Evolutionary conservation across 345 rosid genomes (phyloP).

Genomic region (Sonneratia caseolaris): DNA sequence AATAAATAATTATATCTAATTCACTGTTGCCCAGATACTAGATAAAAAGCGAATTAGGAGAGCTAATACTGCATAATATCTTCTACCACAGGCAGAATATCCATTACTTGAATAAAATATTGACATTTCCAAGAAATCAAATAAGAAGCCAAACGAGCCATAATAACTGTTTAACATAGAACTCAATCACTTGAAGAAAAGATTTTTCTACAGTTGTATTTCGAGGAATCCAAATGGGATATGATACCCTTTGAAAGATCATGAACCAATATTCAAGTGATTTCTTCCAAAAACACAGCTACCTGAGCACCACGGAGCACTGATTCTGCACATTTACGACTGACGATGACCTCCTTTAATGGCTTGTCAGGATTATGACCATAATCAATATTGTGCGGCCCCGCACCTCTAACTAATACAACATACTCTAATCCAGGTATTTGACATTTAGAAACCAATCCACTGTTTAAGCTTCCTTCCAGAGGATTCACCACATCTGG

Average conservation of each 20-base stretch:
- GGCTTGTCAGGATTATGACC: conserved; percentile 36
- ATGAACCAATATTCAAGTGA: neutral
- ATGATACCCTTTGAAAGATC: neutral
- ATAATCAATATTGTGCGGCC: conserved; percentile 69
- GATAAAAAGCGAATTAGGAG: neutral
- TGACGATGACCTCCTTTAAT: conserved; percentile 87
- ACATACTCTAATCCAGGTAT: conserved; percentile 80
- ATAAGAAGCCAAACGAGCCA: neutral
- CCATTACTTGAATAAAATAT: neutral
- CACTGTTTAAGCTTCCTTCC: conserved; percentile 15
- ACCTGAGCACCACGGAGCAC: conserved; percentile 99
- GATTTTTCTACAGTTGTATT: neutral
- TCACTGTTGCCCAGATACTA: neutral
- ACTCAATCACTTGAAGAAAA: neutral
- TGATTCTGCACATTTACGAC: conserved; percentile 97
- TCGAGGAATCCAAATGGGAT: neutral
- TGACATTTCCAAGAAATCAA: neutral
- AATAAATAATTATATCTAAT: neutral
- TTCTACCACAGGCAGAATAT: neutral
- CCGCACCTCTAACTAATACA: conserved; percentile 75
- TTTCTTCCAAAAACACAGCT: neutral
- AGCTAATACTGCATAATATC: neutral
- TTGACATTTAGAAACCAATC: conserved; percentile 42
- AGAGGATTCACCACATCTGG: conserved; percentile 1
- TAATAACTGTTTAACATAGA: neutral